Conservation (phyloP, 371 early-diverging fungal genomes). For the Mucor circinelloides region DNA sequence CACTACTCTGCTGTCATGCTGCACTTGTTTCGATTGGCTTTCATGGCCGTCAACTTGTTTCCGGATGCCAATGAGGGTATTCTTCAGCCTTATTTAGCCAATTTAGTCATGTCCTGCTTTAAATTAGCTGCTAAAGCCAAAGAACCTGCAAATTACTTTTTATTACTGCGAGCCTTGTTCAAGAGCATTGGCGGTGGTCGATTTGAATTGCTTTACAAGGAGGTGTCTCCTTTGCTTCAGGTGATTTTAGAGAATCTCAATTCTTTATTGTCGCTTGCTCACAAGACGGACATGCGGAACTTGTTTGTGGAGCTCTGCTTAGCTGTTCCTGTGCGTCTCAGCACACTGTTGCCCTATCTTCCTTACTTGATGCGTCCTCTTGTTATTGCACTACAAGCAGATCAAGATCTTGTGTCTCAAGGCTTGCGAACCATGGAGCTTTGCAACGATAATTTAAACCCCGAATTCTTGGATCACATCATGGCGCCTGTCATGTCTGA, state of each 20-base stretch:
- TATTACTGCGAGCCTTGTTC: slow-evolving; percentile 91
- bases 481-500: slow-evolving; percentile 93
- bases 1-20: slow-evolving; percentile 82
- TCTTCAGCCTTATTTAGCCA: slow-evolving; percentile 87
- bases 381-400: slow-evolving; percentile 90
- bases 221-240: slow-evolving; percentile 91
- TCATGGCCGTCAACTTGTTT: slow-evolving; percentile 92
- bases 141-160: slow-evolving; percentile 90
- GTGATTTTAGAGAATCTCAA: slow-evolving; percentile 91
- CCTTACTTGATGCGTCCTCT: slow-evolving; percentile 96
- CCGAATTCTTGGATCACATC: slow-evolving; percentile 96
- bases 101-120: slow-evolving; percentile 89
- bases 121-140: slow-evolving; percentile 82
- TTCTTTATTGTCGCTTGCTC: slow-evolving; percentile 76
- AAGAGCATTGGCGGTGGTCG: slow-evolving; percentile 76
- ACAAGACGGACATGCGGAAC: slow-evolving; percentile 85
- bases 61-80: slow-evolving; percentile 92
- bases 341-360: slow-evolving; percentile 93
- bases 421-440: slow-evolving; percentile 97
- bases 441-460: slow-evolving; percentile 97
- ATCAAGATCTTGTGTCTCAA: slow-evolving; percentile 91
- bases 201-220: slow-evolving; percentile 75
- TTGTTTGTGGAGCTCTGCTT: slow-evolving; percentile 89
- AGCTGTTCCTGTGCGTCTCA: slow-evolving; percentile 96
- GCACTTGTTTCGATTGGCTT: slow-evolving; percentile 90